Base-by-base conservation (phyloP, 1,139 yeast genomes). In the Suhomyces kunorum region DNA sequence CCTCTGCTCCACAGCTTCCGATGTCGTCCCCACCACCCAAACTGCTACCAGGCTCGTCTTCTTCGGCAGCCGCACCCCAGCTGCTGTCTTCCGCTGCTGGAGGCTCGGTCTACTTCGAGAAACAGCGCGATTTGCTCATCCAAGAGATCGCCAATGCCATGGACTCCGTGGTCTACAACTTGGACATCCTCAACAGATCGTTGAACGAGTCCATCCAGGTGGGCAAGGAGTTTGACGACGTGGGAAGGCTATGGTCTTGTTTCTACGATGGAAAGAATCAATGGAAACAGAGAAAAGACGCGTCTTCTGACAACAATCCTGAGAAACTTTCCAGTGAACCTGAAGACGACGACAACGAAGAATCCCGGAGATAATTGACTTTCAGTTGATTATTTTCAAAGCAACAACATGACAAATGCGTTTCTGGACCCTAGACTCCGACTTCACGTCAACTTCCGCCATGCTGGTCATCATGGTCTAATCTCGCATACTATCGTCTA, bases 211-310 rank as follows among this genome's bases (percentile, higher is more conserved):
- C 71, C 20, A 57, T 71, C 13, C 73, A 70, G 43, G 75, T 71
- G 1, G 75, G 76, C 5, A 69, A 69, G 42, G 76, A 70, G 41
- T 72, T 72, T 47, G 75, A 70, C 42, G 68, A 71, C 42, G 74
- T 70, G 20, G 74, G 74, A 13, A 54, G 68, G 18, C 55, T 71
- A 29, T 72, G 78, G 78, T 55, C 62, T 6, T 64, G 63, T 34
- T 71, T 71, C 47, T 72, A 72, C 46, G 66, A 63, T 46, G 73
- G 74, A 1, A 43, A 58, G 39, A 59, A 55, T 32, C 61, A 60
- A 38, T 42, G 61, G 31, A 59, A 60, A 37, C 52, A 52, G 29
- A 41, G 50, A 31, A 37, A 43, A 32, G 44, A 39, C 28, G 41
- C 36, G 22, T 31, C 40, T 14, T 31, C 23, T 3, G 39, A 36